Evolutionary conservation across 192 early-diverging fungal genomes (phyloP).

Genomic region (Powellomyces hirtus): DNA sequence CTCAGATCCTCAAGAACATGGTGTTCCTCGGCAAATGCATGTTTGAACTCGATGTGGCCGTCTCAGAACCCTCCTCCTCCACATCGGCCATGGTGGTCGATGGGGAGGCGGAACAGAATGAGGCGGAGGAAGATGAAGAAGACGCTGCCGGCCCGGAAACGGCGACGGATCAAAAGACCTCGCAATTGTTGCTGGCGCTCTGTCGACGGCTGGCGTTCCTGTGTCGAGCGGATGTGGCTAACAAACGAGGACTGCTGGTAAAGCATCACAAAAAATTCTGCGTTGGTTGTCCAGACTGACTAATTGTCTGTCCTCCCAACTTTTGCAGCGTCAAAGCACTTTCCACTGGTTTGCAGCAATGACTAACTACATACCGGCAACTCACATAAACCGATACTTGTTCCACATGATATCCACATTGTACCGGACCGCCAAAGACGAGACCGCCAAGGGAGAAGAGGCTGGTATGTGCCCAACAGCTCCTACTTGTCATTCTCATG

Average conservation of each 20-base stretch:
- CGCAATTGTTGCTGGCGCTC: slow-evolving; percentile 37
- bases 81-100: not conserved
- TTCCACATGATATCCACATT: slow-evolving; percentile 71
- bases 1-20: slow-evolving; percentile 90
- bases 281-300: not conserved
- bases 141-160: slow-evolving; percentile 23
- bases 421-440: slow-evolving; percentile 77
- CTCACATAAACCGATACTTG: slow-evolving; percentile 62
- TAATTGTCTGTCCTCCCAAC: not conserved
- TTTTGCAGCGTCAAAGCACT: slow-evolving; percentile 68
- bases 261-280: not conserved
- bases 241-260: slow-evolving; percentile 36
- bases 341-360: slow-evolving; percentile 94
- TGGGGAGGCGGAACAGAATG: slow-evolving; percentile 15
- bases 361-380: slow-evolving; percentile 57
- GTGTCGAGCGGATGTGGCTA: slow-evolving; percentile 57
- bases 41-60: slow-evolving; percentile 14
- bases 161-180: not conserved
- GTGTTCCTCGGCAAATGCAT: slow-evolving; percentile 81
- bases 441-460: slow-evolving; percentile 59
- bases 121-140: slow-evolving; percentile 22
- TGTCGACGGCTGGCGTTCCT: slow-evolving; percentile 64
- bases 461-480: slow-evolving; percentile 51
- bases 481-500: not conserved
- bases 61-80: not conserved